Conservation (phyloP, 1,139 yeast genomes). For the Yamadazyma dushanensis region DNA sequence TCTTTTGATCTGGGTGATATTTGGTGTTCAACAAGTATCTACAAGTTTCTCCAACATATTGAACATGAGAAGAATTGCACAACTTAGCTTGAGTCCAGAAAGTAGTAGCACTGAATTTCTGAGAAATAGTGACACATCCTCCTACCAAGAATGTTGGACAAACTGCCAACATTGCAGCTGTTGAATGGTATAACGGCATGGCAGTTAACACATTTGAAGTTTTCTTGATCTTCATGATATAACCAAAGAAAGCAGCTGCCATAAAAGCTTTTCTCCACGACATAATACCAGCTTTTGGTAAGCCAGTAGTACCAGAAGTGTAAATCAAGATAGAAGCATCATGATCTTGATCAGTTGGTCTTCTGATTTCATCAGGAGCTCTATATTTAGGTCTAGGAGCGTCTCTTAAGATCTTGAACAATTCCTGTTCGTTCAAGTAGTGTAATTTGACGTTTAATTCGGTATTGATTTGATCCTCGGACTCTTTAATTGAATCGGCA, state of each 20-base stretch:
- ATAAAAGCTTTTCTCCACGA: slow-evolving; percentile 82
- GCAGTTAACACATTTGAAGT: slow-evolving; percentile 75
- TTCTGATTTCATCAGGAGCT: slow-evolving; percentile 56
- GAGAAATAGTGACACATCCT: slow-evolving; percentile 77
- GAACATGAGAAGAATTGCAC: slow-evolving; percentile 74
- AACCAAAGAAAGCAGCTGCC: slow-evolving; percentile 72
- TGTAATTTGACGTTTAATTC: slow-evolving; percentile 43
- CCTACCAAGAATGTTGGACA: slow-evolving; percentile 65
- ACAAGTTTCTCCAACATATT: slow-evolving; percentile 95
- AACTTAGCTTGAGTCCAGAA: slow-evolving; percentile 90
- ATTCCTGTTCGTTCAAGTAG: slow-evolving; percentile 55
- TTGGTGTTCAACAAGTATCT: slow-evolving; percentile 77
- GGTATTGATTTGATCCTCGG: slow-evolving; percentile 48
- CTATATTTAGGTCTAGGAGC: slow-evolving; percentile 52
- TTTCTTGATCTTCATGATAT: slow-evolving; percentile 59
- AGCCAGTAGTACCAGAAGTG: slow-evolving; percentile 94
- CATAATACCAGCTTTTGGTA: slow-evolving; percentile 93
- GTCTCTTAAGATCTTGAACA: slow-evolving; percentile 43
- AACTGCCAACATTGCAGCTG: slow-evolving; percentile 86
- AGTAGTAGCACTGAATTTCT: slow-evolving; percentile 79
- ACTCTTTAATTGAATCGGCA: slow-evolving; percentile 51
- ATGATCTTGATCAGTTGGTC: slow-evolving; percentile 55
- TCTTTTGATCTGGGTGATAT: slow-evolving; percentile 62
- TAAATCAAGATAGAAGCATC: slow-evolving; percentile 75
- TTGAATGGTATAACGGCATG: slow-evolving; percentile 95